These are phyloP conservation scores for Quercus bicolor DNA, from an alignment of 306 rosid species.

Conservation along the genomic window DNA sequence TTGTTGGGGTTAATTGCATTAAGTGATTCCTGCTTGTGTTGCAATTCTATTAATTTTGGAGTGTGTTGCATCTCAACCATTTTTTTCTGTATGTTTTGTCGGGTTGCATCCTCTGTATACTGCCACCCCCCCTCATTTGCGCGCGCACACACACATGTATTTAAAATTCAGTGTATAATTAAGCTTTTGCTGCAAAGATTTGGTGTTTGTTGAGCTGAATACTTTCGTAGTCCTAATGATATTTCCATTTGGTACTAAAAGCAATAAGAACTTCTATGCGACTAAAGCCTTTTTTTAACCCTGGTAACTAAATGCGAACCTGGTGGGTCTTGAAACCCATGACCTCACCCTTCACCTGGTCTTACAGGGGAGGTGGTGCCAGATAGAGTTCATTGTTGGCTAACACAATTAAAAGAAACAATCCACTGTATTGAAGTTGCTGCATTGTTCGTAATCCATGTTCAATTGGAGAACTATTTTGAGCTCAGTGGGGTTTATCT, in stretches of 20 bases:
- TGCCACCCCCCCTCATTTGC: not conserved
- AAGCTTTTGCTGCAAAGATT: not conserved
- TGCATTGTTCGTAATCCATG: too few relatives aligned
- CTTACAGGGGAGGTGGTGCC: too few relatives aligned
- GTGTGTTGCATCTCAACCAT: not conserved
- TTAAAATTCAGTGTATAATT: not conserved
- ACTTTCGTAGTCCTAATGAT: not conserved
- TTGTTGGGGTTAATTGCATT: not conserved
- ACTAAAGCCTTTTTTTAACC: not conserved
- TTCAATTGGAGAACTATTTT: too few relatives aligned
- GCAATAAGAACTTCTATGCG: not conserved
- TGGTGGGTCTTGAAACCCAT: not conserved
- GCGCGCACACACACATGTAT: not conserved
- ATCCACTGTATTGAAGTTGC: too few relatives aligned
- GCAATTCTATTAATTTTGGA: not conserved
- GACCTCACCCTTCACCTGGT: too few relatives aligned
- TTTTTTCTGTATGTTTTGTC: not conserved
- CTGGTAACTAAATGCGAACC: too few relatives aligned
- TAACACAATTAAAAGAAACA: too few relatives aligned
- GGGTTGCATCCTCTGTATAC: not conserved
- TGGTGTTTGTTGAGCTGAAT: not conserved
- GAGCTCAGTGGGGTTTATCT: too few relatives aligned
- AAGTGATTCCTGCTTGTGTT: not conserved
- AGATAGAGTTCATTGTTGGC: too few relatives aligned
- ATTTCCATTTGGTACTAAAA: not conserved